Evolutionary conservation across 805 yeast species (phyloP), one percentile per base, ranked within the genome.

Genomic region (Yamadazyma akitaensis): DNA sequence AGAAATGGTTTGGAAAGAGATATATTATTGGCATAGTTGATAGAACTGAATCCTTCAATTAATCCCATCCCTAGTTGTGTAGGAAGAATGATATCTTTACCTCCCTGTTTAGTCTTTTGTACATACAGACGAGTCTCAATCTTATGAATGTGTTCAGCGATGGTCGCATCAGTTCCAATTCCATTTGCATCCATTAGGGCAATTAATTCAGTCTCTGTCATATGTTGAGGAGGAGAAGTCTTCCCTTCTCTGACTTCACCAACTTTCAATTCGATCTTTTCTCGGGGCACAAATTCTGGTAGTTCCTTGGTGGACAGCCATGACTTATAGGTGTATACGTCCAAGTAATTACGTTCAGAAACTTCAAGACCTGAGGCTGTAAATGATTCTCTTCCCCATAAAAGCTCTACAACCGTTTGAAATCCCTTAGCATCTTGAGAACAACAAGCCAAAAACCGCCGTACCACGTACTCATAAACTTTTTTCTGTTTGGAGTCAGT

Each of bases 141-240:
- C 59, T 87, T 91, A 48, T 86, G 90, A 33, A 94, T 94, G 64
- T 94, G 99, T 37, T 94, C 99, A 0, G 98, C 99, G 65, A 94
- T 95, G 0, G 99, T 94, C 0, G 99, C 99, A 70, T 94, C 99
- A 0, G 99, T 94, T 2, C 99, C 99, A 38, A 94, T 94, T 0
- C 98, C 98, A 63, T 94, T 94, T 10, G 82, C 87, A 68, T 95
- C 98, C 99, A 94, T 94, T 40, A 94, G 68, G 9, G 88, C 84
- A 65, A 94, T 89, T 18, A 94, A 73, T 60, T 92, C 99, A 0
- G 96, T 76, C 63, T 94, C 99, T 0, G 98, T 92, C 74, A 94
- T 76, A 44, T 82, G 85, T 25, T 68, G 65, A 0, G 99, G 99
- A 0, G 97, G 82, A 0, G 84, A 60, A 0, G 99, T 94, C 46